phyloP scores from a whole-genome alignment of 2,329 filamentous ascomycete species.

The Paecilomyces fulvus region DNA sequence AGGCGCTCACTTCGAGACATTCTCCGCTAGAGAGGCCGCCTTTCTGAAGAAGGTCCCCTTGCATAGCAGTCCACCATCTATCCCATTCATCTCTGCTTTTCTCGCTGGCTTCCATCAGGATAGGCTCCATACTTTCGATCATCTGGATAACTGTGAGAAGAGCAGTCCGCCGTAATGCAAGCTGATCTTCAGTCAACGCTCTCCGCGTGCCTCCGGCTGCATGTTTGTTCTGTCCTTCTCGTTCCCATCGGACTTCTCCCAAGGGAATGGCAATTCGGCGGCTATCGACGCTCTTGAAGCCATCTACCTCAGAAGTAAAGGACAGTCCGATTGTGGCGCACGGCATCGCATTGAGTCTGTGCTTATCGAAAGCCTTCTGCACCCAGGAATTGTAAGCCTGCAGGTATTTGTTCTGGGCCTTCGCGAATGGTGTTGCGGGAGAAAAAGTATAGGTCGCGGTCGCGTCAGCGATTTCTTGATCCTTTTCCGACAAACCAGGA shows the following conservation, averaged over 20 bases:
- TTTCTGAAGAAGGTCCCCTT: constrained; percentile 70
- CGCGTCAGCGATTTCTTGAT: constrained; percentile 55
- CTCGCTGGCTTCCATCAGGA: constrained; percentile 71
- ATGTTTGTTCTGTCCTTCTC: constrained; percentile 45
- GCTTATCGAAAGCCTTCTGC: constrained; percentile 62
- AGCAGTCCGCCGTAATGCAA: constrained; percentile 69
- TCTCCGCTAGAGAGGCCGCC: constrained; percentile 74
- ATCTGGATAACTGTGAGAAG: constrained; percentile 71
- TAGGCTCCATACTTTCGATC: constrained; percentile 76
- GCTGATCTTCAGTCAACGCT: constrained; percentile 58
- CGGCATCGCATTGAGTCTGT: constrained; percentile 63
- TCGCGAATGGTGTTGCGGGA: constrained; percentile 70
- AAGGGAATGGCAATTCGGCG: constrained; percentile 80
- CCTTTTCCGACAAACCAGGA: constrained; percentile 49
- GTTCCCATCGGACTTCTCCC: constrained; percentile 79
- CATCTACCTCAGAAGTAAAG: constrained; percentile 71
- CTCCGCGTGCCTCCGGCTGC: constrained; percentile 29
- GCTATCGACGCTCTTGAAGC: constrained; percentile 59
- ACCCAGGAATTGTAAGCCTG: constrained; percentile 80
- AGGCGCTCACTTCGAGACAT: constrained; percentile 62
- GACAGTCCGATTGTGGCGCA: constrained; percentile 70
- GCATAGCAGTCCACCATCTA: constrained; percentile 79
- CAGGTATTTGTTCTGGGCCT: constrained; percentile 72
- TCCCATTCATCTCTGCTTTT: constrained; percentile 93
- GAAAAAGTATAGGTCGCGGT: constrained; percentile 78